Evolutionary conservation across 1,284 basidiomycete species (phyloP).

Genomic region (Cerioporus squamosus): DNA sequence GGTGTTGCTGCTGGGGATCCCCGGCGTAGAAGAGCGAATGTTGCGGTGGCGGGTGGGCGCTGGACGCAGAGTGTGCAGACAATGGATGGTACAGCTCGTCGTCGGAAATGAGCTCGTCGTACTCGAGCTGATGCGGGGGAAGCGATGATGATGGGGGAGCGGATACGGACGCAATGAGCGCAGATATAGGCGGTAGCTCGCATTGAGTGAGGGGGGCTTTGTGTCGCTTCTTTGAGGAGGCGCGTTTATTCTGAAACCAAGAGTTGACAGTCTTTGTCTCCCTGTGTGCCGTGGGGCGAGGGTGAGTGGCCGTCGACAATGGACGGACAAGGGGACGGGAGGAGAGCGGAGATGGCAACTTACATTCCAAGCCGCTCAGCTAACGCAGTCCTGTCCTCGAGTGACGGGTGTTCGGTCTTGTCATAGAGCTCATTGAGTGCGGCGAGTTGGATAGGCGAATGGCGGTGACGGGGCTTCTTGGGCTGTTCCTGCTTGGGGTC

Average conservation of each 20-base stretch:
- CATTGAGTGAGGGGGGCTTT: constrained; percentile 31
- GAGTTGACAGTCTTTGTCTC: constrained; percentile 83
- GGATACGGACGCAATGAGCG: constrained; percentile 46
- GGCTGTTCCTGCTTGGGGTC: constrained; percentile 42
- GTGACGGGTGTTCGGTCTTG: constrained; percentile 72
- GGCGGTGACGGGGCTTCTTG: constrained; percentile 79
- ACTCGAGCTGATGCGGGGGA: constrained; percentile 33
- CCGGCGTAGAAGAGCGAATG: constrained; percentile 49
- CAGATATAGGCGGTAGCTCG: constrained; percentile 49
- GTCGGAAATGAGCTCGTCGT: constrained; percentile 50
- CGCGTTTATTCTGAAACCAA: constrained; percentile 85
- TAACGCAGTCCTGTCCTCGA: constrained; percentile 66
- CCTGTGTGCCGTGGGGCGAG: constrained; percentile 43
- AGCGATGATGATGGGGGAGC: constrained; percentile 35
- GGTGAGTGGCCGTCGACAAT: constrained; percentile 14
- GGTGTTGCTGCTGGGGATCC: constrained; percentile 50
- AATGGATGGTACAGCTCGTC: constrained; percentile 36
- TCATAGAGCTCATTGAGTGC: constrained; percentile 79
- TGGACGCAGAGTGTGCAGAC: constrained; percentile 15
- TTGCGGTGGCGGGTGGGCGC: constrained; percentile 29
- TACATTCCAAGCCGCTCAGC: constrained; percentile 76
- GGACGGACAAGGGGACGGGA: constrained; percentile 17
- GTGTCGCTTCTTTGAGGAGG: constrained; percentile 74
- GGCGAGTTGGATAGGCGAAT: constrained; percentile 68
- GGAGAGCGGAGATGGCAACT: constrained; percentile 36